phyloP scores from a whole-genome alignment of 495 filamentous ascomycete genomes.

The Saxophila tyrrhenica region DNA sequence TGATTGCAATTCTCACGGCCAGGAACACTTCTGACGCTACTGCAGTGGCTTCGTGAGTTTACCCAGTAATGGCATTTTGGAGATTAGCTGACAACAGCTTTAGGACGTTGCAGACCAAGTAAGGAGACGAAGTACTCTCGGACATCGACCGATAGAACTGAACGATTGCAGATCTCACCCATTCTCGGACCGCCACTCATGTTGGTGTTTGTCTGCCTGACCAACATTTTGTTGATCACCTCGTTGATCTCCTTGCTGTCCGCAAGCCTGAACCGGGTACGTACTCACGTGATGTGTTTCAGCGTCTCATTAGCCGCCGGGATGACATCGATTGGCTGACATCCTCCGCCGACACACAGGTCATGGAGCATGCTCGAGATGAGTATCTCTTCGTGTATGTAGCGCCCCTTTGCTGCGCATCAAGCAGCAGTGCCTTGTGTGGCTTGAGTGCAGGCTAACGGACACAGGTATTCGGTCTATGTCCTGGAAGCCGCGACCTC shows the following conservation, averaged over 20 bases:
- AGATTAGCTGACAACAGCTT: not conserved
- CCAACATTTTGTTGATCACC: constrained; percentile 83
- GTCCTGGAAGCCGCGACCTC: constrained; percentile 32
- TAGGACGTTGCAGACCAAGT: not conserved
- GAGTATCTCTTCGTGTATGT: constrained; percentile 32
- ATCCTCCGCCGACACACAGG: constrained; percentile 8
- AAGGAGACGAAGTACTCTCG: too few species aligned
- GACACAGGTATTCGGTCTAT: constrained; percentile 30
- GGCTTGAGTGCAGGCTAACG: constrained; percentile 12
- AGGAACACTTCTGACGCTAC: not conserved
- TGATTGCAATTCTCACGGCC: constrained; percentile 5
- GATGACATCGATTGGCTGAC: constrained; percentile 15
- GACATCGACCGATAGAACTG: not conserved
- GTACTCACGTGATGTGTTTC: constrained; percentile 11
- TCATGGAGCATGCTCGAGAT: constrained; percentile 30
- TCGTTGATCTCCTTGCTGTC: constrained; percentile 85
- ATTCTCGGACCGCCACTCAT: constrained; percentile 56
- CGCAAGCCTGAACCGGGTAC: constrained; percentile 75
- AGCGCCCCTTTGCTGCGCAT: not conserved
- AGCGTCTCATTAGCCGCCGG: constrained; percentile 9
- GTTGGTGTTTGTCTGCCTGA: constrained; percentile 74
- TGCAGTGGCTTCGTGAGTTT: not conserved
- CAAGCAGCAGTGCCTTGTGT: not conserved
- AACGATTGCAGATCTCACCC: constrained; percentile 34
- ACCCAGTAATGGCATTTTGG: not conserved